Percentiles rank a stretch among this genome's conserved stretches.
Conservation (phyloP, 345 rosid species). For the thale cress (Arabidopsis thaliana) region DNA sequence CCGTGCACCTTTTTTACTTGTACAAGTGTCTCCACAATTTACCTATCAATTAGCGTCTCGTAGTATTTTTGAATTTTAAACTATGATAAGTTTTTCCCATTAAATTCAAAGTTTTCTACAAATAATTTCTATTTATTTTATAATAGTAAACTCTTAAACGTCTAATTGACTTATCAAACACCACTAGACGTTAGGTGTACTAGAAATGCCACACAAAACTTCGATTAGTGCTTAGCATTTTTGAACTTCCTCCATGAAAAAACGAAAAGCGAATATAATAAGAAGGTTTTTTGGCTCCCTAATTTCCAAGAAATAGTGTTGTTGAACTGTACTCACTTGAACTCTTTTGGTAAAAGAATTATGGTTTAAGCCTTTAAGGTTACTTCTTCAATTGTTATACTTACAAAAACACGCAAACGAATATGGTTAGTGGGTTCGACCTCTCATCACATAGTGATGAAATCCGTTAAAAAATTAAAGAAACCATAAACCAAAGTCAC, state of each 20-base stretch:
- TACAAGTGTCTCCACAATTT: conserved; percentile 27
- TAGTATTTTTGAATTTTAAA: not conserved
- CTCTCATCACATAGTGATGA: too few species aligned
- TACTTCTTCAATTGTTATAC: not conserved
- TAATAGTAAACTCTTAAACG: not conserved
- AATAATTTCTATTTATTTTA: not conserved
- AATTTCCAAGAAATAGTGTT: not conserved
- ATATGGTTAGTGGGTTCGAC: not conserved
- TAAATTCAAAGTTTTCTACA: not conserved
- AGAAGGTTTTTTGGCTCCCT: not conserved
- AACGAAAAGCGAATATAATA: not conserved
- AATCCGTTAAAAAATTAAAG: not conserved
- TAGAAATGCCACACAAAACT: not conserved
- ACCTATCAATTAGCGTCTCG: conserved; percentile 19
- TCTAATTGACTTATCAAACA: not conserved
- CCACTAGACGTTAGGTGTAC: not conserved
- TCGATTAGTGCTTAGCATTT: not conserved
- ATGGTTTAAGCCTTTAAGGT: not conserved
- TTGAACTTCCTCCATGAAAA: not conserved
- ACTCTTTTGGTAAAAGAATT: not conserved
- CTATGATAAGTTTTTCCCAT: not conserved
- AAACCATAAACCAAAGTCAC: too few species aligned
- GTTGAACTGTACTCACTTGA: conserved; percentile 1
- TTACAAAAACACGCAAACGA: not conserved
- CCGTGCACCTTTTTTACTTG: not conserved